A percentile compares a stretch with the other conserved stretches of the same genome.
Conservation (phyloP, 768 basidiomycete genomes). For the Auricularia sp. region DNA sequence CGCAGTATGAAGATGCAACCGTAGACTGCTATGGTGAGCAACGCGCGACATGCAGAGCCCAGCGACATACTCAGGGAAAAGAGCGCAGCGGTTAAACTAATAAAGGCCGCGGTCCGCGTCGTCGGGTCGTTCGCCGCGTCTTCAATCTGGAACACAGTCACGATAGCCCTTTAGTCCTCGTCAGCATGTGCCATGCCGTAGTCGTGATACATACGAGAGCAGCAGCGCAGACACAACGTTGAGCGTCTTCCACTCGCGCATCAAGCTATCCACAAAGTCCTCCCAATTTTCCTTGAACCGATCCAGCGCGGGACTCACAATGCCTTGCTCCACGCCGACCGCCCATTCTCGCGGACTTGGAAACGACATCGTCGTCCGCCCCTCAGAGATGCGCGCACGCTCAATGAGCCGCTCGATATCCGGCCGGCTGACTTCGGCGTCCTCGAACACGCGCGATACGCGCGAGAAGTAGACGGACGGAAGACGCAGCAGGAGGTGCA, state of each 20-base stretch:
- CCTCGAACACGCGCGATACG: conserved; percentile 65
- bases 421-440: conserved; percentile 66
- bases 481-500: conserved; percentile 49
- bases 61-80: conserved; percentile 40
- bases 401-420: conserved; percentile 45
- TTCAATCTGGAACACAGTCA: conserved; percentile 54
- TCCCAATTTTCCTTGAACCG: conserved; percentile 65
- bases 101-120: conserved; percentile 48
- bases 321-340: conserved; percentile 13
- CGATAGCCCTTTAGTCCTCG: conserved; percentile 40
- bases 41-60: neutral
- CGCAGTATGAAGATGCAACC: conserved; percentile 67
- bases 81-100: conserved; percentile 56
- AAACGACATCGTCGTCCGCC: conserved; percentile 15
- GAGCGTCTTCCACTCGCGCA: conserved; percentile 21
- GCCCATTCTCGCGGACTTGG: neutral
- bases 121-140: conserved; percentile 48
- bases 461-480: conserved; percentile 74
- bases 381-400: conserved; percentile 4
- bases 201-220: conserved; percentile 30
- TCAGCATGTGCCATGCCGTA: neutral
- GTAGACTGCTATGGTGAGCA: conserved; percentile 27
- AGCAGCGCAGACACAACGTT: conserved; percentile 48
- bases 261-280: conserved; percentile 48
- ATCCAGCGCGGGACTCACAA: conserved; percentile 52